A percentile compares a stretch with the other conserved stretches of the same genome.
Conservation (phyloP, 345 rosid species). For the Hibiscus tridactylites region DNA sequence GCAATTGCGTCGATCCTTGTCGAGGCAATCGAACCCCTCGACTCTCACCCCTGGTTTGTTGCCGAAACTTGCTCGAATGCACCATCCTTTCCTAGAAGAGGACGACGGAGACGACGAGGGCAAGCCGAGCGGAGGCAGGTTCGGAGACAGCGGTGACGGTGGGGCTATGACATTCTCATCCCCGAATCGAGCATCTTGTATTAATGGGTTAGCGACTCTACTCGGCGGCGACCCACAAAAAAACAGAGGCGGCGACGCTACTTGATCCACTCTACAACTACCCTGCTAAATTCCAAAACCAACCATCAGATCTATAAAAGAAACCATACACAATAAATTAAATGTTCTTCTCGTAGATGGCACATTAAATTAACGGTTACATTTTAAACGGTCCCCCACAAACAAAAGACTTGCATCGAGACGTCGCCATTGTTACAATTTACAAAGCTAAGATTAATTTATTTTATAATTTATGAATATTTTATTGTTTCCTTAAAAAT, state of each 20-base stretch:
- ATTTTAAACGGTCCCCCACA: not conserved
- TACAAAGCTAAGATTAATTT: not conserved
- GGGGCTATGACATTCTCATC: slow-evolving; percentile 44
- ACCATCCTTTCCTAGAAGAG: slow-evolving; percentile 56
- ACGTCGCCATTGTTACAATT: not conserved
- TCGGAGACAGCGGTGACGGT: slow-evolving; percentile 1
- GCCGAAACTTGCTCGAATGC: slow-evolving; percentile 62
- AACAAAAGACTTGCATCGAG: not conserved
- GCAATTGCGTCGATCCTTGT: not conserved
- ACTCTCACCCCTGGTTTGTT: slow-evolving; percentile 77
- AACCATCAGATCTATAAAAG: not conserved
- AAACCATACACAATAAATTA: not conserved
- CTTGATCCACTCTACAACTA: slow-evolving; percentile 47
- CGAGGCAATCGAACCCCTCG: slow-evolving; percentile 87
- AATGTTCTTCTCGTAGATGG: not conserved
- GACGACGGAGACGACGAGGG: slow-evolving; percentile 40
- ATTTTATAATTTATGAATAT: not conserved
- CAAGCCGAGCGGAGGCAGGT: slow-evolving; percentile 13
- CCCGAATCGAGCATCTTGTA: slow-evolving; percentile 70
- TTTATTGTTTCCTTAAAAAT: not conserved
- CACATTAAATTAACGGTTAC: not conserved
- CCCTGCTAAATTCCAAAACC: slow-evolving; percentile 32
- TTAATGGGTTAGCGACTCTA: slow-evolving; percentile 98
- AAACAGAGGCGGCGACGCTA: slow-evolving; percentile 11
- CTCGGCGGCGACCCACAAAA: slow-evolving; percentile 84